A percentile compares a stretch with the other conserved stretches of the same genome.
Conservation (phyloP, 169 alveolate species). For the Eimeria praecox region DNA sequence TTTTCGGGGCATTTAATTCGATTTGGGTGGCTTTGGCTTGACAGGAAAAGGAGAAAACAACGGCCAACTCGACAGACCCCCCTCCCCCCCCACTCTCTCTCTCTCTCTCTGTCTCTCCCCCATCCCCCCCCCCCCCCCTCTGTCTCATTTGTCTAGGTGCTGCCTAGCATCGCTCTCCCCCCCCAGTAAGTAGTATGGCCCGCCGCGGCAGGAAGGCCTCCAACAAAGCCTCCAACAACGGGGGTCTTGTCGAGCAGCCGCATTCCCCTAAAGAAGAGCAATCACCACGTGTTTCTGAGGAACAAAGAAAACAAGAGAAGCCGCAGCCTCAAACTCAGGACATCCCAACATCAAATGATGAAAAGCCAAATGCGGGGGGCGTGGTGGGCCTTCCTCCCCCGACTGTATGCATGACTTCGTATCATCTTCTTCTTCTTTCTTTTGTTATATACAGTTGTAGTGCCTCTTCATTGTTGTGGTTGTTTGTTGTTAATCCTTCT, state of each 20-base stretch:
- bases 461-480: too few species aligned
- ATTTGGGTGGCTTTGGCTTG: slow-evolving; percentile 57
- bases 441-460: too few species aligned
- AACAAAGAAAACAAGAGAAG: background rate
- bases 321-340: background rate
- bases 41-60: slow-evolving; percentile 7
- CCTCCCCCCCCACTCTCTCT: background rate
- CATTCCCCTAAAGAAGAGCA: background rate
- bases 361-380: too few species aligned
- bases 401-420: too few species aligned
- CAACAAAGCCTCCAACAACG: background rate
- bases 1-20: background rate
- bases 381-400: too few species aligned
- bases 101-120: too few species aligned
- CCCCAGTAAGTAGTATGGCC: slow-evolving; percentile 48
- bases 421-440: too few species aligned
- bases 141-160: background rate
- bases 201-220: slow-evolving; percentile 53
- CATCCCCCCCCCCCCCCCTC: background rate
- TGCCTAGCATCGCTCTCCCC: background rate
- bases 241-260: background rate
- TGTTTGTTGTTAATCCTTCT: too few species aligned
- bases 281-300: too few species aligned
- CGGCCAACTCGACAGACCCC: slow-evolving; percentile 12
- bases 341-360: too few species aligned